phyloP scores from a whole-genome alignment of 1,284 basidiomycete genomes.

The Boletellus deceptivus region DNA sequence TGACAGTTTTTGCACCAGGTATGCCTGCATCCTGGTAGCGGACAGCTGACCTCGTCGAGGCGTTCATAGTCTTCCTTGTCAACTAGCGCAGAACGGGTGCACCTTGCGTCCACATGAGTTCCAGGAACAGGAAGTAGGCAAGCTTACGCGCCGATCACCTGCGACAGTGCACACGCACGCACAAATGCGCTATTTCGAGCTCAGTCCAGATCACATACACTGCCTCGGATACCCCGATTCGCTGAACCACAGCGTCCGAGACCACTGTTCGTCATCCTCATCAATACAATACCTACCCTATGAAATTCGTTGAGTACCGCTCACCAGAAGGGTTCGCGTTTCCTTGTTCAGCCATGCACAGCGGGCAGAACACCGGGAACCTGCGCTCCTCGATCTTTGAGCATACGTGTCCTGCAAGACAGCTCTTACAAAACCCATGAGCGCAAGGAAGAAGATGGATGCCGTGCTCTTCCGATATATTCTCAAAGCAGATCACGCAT shows the following conservation, averaged over 20 bases:
- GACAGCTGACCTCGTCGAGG: slow-evolving; percentile 40
- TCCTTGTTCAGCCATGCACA: slow-evolving; percentile 40
- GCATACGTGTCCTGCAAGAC: slow-evolving; percentile 46
- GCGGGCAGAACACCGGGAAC: slow-evolving; percentile 61
- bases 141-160: slow-evolving; percentile 17
- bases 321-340: slow-evolving; percentile 40
- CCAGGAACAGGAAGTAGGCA: neutral
- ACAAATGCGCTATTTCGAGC: slow-evolving; percentile 50
- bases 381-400: slow-evolving; percentile 49
- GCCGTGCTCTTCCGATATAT: slow-evolving; percentile 38
- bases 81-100: slow-evolving; percentile 44
- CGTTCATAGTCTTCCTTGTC: slow-evolving; percentile 48
- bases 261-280: slow-evolving; percentile 35
- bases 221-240: slow-evolving; percentile 47
- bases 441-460: slow-evolving; percentile 22
- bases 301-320: slow-evolving; percentile 12
- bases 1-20: slow-evolving; percentile 57
- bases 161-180: slow-evolving; percentile 43
- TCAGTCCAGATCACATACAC: slow-evolving; percentile 49
- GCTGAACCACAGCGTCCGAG: slow-evolving; percentile 38
- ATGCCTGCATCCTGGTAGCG: slow-evolving; percentile 44
- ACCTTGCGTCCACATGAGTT: slow-evolving; percentile 35
- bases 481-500: slow-evolving; percentile 60
- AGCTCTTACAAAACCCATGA: slow-evolving; percentile 38
- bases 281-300: neutral